Evolutionary conservation across 2,329 filamentous ascomycete genomes (phyloP).

Genomic region (Eutypa lata): DNA sequence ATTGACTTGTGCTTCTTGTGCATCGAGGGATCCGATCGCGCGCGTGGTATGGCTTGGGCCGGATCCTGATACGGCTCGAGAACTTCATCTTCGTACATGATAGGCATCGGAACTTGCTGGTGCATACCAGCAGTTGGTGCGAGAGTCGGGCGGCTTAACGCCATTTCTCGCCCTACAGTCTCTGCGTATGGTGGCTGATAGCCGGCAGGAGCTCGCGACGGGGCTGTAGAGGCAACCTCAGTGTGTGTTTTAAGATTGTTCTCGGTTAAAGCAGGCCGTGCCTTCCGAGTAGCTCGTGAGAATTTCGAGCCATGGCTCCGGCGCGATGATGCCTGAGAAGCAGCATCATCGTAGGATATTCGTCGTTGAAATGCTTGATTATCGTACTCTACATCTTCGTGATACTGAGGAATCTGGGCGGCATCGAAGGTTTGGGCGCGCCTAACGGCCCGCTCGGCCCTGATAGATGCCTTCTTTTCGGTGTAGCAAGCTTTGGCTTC

Average conservation of each 20-base stretch:
- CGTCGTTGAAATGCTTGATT: conserved; percentile 19
- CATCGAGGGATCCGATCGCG: conserved; percentile 38
- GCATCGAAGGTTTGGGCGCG: conserved; percentile 59
- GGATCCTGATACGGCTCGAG: conserved; percentile 6
- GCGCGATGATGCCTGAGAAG: conserved; percentile 39
- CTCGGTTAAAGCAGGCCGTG: conserved; percentile 44
- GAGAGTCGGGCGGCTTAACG: conserved; percentile 36
- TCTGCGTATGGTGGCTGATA: conserved; percentile 41
- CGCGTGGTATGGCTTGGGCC: conserved; percentile 27
- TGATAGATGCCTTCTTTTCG: conserved; percentile 81
- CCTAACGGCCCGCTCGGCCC: conserved; percentile 57
- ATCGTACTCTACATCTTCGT: conserved; percentile 25
- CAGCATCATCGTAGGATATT: conserved; percentile 29
- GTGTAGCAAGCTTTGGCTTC: conserved; percentile 86
- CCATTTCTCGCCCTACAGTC: conserved; percentile 42
- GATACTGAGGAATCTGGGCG: conserved; percentile 23
- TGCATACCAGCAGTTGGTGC: conserved; percentile 18
- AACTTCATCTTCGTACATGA: conserved; percentile 10
- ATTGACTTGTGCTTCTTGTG: conserved; percentile 47
- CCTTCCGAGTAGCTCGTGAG: conserved; percentile 30
- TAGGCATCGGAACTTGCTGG: conserved; percentile 9
- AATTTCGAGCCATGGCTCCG: conserved; percentile 38
- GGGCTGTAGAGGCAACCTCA: conserved; percentile 48
- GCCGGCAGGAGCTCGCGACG: conserved; percentile 38
- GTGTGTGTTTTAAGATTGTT: conserved; percentile 51